phyloP scores from a whole-genome alignment of 495 filamentous ascomycete genomes.

The Glarea lozoyensis region DNA sequence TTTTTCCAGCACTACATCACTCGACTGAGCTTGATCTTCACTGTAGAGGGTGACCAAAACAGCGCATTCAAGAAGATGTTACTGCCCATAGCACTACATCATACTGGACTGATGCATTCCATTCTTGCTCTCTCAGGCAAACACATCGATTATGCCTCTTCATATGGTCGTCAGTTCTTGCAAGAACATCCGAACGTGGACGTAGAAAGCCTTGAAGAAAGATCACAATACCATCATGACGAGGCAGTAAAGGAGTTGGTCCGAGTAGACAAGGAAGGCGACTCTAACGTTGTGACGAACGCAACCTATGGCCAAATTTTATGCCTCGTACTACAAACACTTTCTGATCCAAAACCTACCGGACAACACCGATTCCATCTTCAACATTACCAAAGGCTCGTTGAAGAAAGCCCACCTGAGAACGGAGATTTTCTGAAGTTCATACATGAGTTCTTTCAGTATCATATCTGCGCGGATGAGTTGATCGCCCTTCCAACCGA shows the following conservation, averaged over 20 bases:
- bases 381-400: slow-evolving; percentile 61
- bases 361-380: slow-evolving; percentile 80
- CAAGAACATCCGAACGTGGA: slow-evolving; percentile 31
- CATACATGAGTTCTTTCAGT: slow-evolving; percentile 88
- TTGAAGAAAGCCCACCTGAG: slow-evolving; percentile 49
- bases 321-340: slow-evolving; percentile 71
- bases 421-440: slow-evolving; percentile 65
- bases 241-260: slow-evolving; percentile 48
- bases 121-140: slow-evolving; percentile 79
- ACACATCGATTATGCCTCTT: slow-evolving; percentile 55
- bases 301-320: slow-evolving; percentile 69
- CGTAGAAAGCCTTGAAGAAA: slow-evolving; percentile 31
- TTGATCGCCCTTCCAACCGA: slow-evolving; percentile 50
- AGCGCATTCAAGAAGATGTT: slow-evolving; percentile 88
- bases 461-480: slow-evolving; percentile 76
- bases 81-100: slow-evolving; percentile 73
- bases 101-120: slow-evolving; percentile 87
- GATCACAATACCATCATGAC: slow-evolving; percentile 50
- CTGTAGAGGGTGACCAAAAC: slow-evolving; percentile 72
- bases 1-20: slow-evolving; percentile 84
- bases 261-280: slow-evolving; percentile 26
- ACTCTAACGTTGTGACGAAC: slow-evolving; percentile 41
- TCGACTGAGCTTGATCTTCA: slow-evolving; percentile 71
- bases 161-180: slow-evolving; percentile 38
- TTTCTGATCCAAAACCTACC: slow-evolving; percentile 66